Evolutionary conservation across 352 stramenopile species (phyloP), one percentile per base, ranked within the genome.

Genomic region (Plasmopara viticola): DNA sequence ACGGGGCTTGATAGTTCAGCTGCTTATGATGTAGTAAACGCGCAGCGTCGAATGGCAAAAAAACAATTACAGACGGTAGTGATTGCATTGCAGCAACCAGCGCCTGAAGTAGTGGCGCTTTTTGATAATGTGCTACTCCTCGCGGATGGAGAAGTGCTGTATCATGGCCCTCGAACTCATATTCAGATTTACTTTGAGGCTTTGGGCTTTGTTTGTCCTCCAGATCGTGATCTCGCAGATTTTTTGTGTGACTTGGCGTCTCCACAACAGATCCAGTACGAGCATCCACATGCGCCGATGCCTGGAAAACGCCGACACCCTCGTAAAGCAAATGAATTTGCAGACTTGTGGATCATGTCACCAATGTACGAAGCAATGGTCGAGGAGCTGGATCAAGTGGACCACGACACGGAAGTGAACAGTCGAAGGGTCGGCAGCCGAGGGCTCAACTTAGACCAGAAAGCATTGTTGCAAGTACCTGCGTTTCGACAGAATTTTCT

Each of bases 41-140:
- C 51, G 0, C 66, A 80, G 38, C 58, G 66, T 0, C 56, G 62
- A 41, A 40, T 78, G 10, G 66, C 74, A 5, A 46, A 66, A 46
- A 56, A 63, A 9, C 59, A 86, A n/a, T 60, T 64, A 13, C 56
- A 74, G 34, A 85, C 75, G 13, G 56, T 73, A 20, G 76, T 91
- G 31, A 72, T 96, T 3, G 81, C 84, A 0, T 60, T 97, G 28
- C 68, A 95, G 10, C 72, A 97, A 53, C 91, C 93, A 41, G 70
- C 90, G 2, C 91, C 93, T 15, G 93, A 98, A 74, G 83, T 95
- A 2, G 78, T 95, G 39, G 72, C 78, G 15, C 68, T 97, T 7
- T 98, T 98, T 70, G 93, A 98, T 66, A 85, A 97, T 41, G 52
- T 97, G 2, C 75, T 97, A 18, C 44, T 98, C 9, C 58, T 98